These are phyloP conservation scores for Globisporangium middletonii DNA, from an alignment of 352 stramenopile species.

Conservation along the genomic window DNA sequence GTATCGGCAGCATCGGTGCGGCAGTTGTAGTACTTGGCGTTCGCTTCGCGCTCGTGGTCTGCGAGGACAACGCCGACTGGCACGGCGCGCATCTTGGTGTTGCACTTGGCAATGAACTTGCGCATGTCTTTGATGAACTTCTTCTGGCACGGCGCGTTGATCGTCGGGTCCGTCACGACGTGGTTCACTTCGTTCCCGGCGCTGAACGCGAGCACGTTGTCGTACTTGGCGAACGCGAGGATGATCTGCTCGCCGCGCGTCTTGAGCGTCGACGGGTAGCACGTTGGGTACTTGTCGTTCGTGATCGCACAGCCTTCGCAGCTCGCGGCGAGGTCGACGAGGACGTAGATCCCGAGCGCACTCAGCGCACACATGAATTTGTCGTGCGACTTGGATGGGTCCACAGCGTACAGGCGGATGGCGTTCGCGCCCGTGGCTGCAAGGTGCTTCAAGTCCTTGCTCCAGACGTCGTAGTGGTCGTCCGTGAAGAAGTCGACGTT, in stretches of 20 bases:
- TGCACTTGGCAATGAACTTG: constrained; percentile 48
- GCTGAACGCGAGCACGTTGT: constrained; percentile 78
- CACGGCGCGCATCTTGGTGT: constrained; percentile 47
- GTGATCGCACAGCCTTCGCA: constrained; percentile 58
- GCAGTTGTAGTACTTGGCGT: constrained; percentile 87
- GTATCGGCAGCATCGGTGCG: constrained; percentile 52
- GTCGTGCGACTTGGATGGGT: constrained; percentile 78
- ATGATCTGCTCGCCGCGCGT: constrained; percentile 71
- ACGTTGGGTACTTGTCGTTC: constrained; percentile 36
- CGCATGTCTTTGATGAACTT: constrained; percentile 87
- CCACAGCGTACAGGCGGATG: constrained; percentile 77
- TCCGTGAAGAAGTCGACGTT: constrained; percentile 86
- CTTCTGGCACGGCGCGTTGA: constrained; percentile 84
- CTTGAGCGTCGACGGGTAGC: constrained; percentile 59
- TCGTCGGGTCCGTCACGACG: constrained; percentile 23
- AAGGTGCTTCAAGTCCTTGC: constrained; percentile 54
- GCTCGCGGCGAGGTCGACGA: constrained; percentile 50
- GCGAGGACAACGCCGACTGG: constrained; percentile 73
- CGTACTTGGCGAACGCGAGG: constrained; percentile 75
- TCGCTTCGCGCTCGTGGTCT: constrained; percentile 52
- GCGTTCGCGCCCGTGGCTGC: constrained; percentile 64
- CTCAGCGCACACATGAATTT: constrained; percentile 85
- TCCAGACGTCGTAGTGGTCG: constrained; percentile 63
- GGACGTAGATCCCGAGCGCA: constrained; percentile 65
- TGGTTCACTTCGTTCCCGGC: constrained; percentile 83